A percentile compares a stretch with the other conserved stretches of the same genome.
These are phyloP conservation scores for Tulasnella sp. DNA, from an alignment of 768 basidiomycete species.

Conservation along the genomic window DNA sequence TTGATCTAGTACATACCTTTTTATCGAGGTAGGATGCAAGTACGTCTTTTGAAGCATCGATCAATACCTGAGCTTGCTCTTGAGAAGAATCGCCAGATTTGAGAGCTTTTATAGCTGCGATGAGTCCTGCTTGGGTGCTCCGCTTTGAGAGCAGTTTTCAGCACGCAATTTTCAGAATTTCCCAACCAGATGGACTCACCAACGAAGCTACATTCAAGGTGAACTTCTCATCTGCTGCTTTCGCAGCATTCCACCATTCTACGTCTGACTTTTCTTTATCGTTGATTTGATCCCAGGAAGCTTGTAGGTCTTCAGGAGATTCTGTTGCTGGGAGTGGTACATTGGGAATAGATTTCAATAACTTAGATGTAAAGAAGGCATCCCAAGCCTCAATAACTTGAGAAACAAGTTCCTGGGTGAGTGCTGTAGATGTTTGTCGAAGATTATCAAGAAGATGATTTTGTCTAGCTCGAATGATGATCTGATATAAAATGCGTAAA, in stretches of 20 bases:
- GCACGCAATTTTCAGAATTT: background rate
- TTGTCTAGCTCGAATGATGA: slow-evolving; percentile 79
- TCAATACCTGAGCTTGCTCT: slow-evolving; percentile 41
- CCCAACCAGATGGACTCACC: slow-evolving; percentile 32
- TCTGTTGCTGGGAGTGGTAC: slow-evolving; percentile 36
- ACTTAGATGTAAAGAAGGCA: slow-evolving; percentile 45
- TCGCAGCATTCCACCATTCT: slow-evolving; percentile 54
- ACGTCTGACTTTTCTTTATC: slow-evolving; percentile 36
- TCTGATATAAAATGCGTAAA: slow-evolving; percentile 37
- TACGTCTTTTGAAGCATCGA: slow-evolving; percentile 66
- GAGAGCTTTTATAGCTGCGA: slow-evolving; percentile 34
- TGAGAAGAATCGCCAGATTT: slow-evolving; percentile 30
- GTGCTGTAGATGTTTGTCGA: slow-evolving; percentile 36
- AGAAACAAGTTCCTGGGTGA: slow-evolving; percentile 46
- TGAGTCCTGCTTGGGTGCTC: slow-evolving; percentile 2
- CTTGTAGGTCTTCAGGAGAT: slow-evolving; percentile 29
- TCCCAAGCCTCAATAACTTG: slow-evolving; percentile 52
- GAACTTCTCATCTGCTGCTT: slow-evolving; percentile 81
- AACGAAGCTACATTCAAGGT: slow-evolving; percentile 75
- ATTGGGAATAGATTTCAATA: slow-evolving; percentile 50
- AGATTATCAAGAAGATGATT: slow-evolving; percentile 53
- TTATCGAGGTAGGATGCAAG: slow-evolving; percentile 60
- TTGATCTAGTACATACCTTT: slow-evolving; percentile 34
- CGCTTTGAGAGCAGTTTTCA: background rate
- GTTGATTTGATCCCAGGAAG: slow-evolving; percentile 42